Evolutionary conservation across 2,329 filamentous ascomycete genomes (phyloP), one percentile per base, ranked within the genome.

Genomic region (Alternaria consortialis): DNA sequence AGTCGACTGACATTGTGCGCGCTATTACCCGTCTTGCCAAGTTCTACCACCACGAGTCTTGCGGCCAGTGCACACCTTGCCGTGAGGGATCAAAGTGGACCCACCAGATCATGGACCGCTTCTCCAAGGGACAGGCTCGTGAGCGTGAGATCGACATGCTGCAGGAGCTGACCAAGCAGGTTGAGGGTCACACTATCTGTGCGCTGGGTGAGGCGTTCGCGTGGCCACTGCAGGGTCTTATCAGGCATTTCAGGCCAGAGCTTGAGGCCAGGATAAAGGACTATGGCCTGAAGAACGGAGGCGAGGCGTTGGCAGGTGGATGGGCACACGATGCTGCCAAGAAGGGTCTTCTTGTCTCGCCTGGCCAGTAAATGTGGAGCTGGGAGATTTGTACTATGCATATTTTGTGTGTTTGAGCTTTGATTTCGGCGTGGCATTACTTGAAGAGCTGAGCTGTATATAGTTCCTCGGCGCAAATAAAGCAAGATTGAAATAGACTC

Each of bases 31-130:
- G 95, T 73, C 88, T 99, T 72, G 92, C 91, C 74, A 92, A 94
- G 80, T 99, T 99, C 85, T 99, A 99, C 86, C 91, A 94, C 82
- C 95, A 99, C 84, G 95, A 99, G 85, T 94, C 90, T 69, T 99
- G 95, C 81, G 95, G 95, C 62, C 95, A 99, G 84, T 99, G 95
- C 85, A 99, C 95, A 60, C 95, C 95, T n/a, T 99, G 95, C 87
- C 91, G 95, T 79, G 95, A 99, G 84, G 95, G 95, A 69, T 96
- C 91, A 85, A 97, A 97, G 85, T 99, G 95, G 95, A 97, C 94
- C 11, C 91, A 97, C 82, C 94, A 99, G 85, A 98, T 99, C 81
- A 98, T 99, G 95, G 85, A 91, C 81, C 91, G 95, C 58, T 97
- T 99, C 73, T 93, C 97, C 85, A 91, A 91, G 80, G 95, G 95